Base-by-base conservation (phyloP, 202 grass and related monocot genomes). In the Carex arenaria region DNA sequence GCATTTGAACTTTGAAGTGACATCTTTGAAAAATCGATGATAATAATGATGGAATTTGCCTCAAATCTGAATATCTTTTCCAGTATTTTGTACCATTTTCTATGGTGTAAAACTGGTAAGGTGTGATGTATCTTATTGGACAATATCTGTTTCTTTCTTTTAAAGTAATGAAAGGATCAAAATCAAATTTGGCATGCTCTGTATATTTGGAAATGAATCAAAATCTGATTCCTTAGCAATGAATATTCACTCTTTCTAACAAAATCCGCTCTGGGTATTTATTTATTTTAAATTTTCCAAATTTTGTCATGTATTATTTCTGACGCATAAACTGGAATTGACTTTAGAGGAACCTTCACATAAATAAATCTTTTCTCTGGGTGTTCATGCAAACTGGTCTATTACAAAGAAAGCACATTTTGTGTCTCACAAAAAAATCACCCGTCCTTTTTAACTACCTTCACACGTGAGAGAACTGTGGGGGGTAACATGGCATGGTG, bases 21-120 rank as follows among this genome's bases (percentile, higher is more conserved):
- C 77, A 84, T 84, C 85, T 83, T 86, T 86, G 19, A n/a, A 57
- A 82, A 84, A 84, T 86, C 64, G 52, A 52, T 9, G 10, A 53
- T 49, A 49, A 64, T 14, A 19, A 59, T 59, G 17, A 1, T 59
- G 56, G 2, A 19, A 59, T n/a, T 59, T 2, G 6, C 18, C 8
- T 61, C 19, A 26, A 62, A 62, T 62, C 19, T 62, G 10, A 12
- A 49, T 49, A 3, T 49, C 0, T 10, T 12, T 1, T 7, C 8
- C 42, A 43, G 42, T 43, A 49, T 49, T 49, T 49, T 55, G 20
- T 53, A 73, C 45, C 26, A 26, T 26, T 26, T 26, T 26, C 26
- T 0, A 26, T 26, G 45, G 12, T 53, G 71, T 30, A 15, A 53
- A 14, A 53, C 0, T 74, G 23, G n/a, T 42, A 38, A 40, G 3